These are phyloP conservation scores for Ophiostoma angusticollis DNA, from an alignment of 2,329 filamentous ascomycete species.

Conservation along the genomic window DNA sequence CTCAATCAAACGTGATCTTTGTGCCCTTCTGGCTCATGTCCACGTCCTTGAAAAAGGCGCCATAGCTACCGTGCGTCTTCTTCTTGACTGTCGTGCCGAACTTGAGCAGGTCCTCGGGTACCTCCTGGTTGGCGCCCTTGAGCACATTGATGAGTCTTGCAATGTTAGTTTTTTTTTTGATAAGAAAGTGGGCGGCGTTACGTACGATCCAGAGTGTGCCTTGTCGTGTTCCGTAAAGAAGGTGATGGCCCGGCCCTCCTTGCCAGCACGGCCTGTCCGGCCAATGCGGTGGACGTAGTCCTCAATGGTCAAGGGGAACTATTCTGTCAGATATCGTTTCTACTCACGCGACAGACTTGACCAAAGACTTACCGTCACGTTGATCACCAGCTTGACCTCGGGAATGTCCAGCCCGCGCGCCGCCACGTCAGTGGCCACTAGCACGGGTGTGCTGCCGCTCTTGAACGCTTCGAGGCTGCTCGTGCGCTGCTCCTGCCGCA, in stretches of 20 bases:
- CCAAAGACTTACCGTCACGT: constrained; percentile 53
- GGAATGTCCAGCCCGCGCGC: constrained; percentile 91
- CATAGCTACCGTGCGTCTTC: constrained; percentile 92
- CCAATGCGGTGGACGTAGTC: constrained; percentile 98
- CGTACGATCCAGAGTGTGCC: constrained; percentile 73
- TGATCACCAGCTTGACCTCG: constrained; percentile 86
- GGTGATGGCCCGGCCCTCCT: constrained; percentile 78
- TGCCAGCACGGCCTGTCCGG: constrained; percentile 84
- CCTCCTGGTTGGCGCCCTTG: constrained; percentile 78
- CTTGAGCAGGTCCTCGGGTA: constrained; percentile 83
- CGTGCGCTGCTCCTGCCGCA: constrained; percentile 80
- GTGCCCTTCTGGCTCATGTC: constrained; percentile 72
- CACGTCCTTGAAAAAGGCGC: constrained; percentile 87
- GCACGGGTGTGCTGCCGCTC: constrained; percentile 61
- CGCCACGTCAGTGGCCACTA: constrained; percentile 94
- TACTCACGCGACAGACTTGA: neutral
- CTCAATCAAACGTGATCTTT: constrained; percentile 78
- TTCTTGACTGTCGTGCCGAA: constrained; percentile 98
- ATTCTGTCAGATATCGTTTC: neutral
- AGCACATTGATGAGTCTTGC: constrained; percentile 84
- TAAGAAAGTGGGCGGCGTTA: constrained; percentile 24
- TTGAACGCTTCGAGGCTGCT: constrained; percentile 87
- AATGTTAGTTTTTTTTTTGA: neutral
- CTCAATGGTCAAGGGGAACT: constrained; percentile 87
- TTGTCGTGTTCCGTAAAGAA: constrained; percentile 95